Conservation (phyloP, 2,329 filamentous ascomycete species). For the Atkinsonella hypoxylon region DNA sequence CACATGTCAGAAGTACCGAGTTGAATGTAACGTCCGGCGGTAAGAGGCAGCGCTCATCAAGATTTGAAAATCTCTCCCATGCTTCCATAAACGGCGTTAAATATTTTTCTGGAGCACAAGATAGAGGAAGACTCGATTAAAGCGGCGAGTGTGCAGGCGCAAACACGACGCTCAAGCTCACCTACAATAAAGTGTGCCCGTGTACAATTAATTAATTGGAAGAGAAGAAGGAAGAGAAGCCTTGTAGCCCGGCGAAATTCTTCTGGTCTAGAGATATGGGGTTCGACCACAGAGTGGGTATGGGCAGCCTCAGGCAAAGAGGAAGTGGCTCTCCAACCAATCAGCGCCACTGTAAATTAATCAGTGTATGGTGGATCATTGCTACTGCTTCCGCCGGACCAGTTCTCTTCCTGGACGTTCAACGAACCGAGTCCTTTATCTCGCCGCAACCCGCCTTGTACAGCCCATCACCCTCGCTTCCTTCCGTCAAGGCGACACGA, state of each 20-base stretch:
- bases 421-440: conserved; percentile 27
- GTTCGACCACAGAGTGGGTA: conserved; percentile 1
- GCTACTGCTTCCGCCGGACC: conserved; percentile 25
- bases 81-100: conserved; percentile 59
- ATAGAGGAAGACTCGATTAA: conserved; percentile 59
- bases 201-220: conserved; percentile 52
- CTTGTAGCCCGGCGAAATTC: conserved; percentile 11
- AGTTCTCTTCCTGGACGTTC: conserved; percentile 25
- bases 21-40: conserved; percentile 55
- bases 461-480: conserved; percentile 22
- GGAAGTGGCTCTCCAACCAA: conserved; percentile 20
- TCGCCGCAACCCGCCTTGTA: conserved; percentile 23
- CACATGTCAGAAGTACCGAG: not conserved
- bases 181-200: conserved; percentile 62
- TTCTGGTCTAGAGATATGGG: conserved; percentile 6
- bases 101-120: conserved; percentile 52
- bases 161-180: conserved; percentile 41
- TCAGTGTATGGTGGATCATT: conserved; percentile 19
- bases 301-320: conserved; percentile 5
- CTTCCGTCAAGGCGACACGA: conserved; percentile 48
- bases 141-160: conserved; percentile 26
- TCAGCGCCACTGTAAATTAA: conserved; percentile 33
- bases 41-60: conserved; percentile 57
- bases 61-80: conserved; percentile 43
- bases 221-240: conserved; percentile 26